Conservation (phyloP, 495 filamentous ascomycete genomes). For the Daldinia childiae region DNA sequence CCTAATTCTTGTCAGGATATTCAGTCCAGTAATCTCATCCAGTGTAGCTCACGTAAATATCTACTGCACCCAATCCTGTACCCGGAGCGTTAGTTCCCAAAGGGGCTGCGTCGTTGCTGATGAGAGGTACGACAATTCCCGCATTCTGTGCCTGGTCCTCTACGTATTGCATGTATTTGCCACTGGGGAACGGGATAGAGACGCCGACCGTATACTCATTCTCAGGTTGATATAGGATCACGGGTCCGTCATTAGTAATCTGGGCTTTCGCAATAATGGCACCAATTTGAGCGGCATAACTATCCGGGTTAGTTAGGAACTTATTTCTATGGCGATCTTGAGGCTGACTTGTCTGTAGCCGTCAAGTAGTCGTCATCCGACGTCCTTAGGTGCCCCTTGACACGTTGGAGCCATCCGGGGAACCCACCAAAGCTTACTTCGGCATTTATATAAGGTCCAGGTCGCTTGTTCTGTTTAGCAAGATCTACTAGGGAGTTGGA, state of each 20-base stretch:
- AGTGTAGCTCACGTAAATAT: conserved; percentile 66
- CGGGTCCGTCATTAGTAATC: conserved; percentile 79
- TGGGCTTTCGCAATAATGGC: conserved; percentile 74
- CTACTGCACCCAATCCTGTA: conserved; percentile 68
- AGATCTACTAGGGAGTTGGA: conserved; percentile 70
- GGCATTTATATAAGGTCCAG: conserved; percentile 66
- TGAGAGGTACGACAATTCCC: conserved; percentile 77
- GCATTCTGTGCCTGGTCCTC: conserved; percentile 73
- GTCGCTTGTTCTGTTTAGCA: conserved; percentile 68
- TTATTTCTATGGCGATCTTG: neutral
- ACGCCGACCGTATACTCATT: conserved; percentile 70
- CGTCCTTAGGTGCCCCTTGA: conserved; percentile 69
- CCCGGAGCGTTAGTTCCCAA: conserved; percentile 71
- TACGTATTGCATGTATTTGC: conserved; percentile 73
- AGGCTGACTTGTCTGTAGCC: conserved; percentile 66
- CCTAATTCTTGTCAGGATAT: conserved; percentile 40
- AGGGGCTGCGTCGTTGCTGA: conserved; percentile 73
- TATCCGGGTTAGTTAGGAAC: conserved; percentile 11
- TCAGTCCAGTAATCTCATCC: neutral
- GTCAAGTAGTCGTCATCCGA: conserved; percentile 67
- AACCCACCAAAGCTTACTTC: conserved; percentile 56
- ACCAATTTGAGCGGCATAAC: conserved; percentile 64
- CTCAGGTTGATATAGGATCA: conserved; percentile 81
- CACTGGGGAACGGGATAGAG: conserved; percentile 59
- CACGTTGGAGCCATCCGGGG: conserved; percentile 63